These are phyloP conservation scores for Sclerotinia spermophila DNA, from an alignment of 2,329 filamentous ascomycete genomes.

Conservation along the genomic window DNA sequence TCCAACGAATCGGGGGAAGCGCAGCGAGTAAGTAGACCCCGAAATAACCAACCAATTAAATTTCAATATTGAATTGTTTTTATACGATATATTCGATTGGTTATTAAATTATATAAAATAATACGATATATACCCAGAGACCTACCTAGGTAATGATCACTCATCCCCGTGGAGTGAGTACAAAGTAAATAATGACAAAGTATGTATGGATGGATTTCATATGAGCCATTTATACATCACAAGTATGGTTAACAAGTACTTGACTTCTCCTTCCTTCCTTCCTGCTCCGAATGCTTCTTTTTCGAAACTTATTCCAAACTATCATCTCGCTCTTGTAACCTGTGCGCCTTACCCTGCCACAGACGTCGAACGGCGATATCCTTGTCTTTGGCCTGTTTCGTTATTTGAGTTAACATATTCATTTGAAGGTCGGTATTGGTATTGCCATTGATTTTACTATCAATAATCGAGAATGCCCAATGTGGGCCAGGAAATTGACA, in stretches of 20 bases:
- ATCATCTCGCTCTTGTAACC: neutral
- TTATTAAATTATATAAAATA: neutral
- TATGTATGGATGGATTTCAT: neutral
- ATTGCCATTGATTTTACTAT: neutral
- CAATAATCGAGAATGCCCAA: slow-evolving; percentile 16
- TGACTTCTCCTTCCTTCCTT: too few relatives aligned
- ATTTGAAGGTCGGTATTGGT: neutral
- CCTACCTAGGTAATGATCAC: neutral
- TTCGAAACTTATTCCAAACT: neutral
- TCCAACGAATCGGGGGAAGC: neutral
- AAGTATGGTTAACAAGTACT: neutral
- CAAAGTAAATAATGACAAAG: neutral
- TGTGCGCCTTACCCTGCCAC: neutral
- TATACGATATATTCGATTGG: neutral
- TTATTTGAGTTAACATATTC: neutral
- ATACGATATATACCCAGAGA: neutral
- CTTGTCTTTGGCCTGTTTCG: neutral
- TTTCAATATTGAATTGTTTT: neutral
- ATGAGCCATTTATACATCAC: neutral
- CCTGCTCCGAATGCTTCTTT: neutral
- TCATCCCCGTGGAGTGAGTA: neutral
- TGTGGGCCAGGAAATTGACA: slow-evolving; percentile 11
- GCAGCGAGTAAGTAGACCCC: neutral
- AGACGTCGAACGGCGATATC: slow-evolving; percentile 12
- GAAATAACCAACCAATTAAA: neutral